Evolutionary conservation across 257 asterid genomes (phyloP).

Genomic region (Solanum etuberosum): DNA sequence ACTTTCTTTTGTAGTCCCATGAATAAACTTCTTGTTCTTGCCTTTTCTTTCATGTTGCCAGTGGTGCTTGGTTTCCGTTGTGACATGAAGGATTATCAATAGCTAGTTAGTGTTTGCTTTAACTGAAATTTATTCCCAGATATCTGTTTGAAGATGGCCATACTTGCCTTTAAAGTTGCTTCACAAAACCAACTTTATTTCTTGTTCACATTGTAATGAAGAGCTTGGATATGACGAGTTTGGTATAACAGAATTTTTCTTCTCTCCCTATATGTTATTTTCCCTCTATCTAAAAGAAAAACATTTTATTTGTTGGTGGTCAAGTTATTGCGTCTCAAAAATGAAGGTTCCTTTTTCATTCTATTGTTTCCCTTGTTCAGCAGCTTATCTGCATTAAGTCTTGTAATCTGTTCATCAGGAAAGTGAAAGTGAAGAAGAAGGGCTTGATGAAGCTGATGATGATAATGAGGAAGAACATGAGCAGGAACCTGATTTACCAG

Average conservation of each 20-base stretch:
- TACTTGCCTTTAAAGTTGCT: neutral
- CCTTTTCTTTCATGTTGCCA: neutral
- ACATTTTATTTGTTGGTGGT: neutral
- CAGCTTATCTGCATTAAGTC: neutral
- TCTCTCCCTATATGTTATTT: neutral
- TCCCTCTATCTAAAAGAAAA: neutral
- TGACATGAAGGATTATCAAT: neutral
- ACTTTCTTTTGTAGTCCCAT: neutral
- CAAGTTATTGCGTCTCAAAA: neutral
- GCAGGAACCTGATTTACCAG: conserved; percentile 49
- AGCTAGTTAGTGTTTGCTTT: neutral
- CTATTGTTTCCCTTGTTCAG: neutral
- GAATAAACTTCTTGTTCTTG: neutral
- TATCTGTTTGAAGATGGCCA: neutral
- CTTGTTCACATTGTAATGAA: neutral
- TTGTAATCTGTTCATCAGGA: conserved; percentile 14
- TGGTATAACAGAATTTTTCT: neutral
- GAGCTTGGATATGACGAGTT: neutral
- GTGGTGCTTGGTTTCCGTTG: neutral
- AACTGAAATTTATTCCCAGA: neutral
- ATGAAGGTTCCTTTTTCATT: neutral
- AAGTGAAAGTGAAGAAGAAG: conserved; percentile 39
- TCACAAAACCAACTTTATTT: neutral
- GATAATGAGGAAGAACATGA: conserved; percentile 78
- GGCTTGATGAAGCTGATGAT: conserved; percentile 31